A percentile compares a stretch with the other conserved stretches of the same genome.
phyloP scores from a whole-genome alignment of 495 filamentous ascomycete genomes.

The Parathielavia appendiculata region DNA sequence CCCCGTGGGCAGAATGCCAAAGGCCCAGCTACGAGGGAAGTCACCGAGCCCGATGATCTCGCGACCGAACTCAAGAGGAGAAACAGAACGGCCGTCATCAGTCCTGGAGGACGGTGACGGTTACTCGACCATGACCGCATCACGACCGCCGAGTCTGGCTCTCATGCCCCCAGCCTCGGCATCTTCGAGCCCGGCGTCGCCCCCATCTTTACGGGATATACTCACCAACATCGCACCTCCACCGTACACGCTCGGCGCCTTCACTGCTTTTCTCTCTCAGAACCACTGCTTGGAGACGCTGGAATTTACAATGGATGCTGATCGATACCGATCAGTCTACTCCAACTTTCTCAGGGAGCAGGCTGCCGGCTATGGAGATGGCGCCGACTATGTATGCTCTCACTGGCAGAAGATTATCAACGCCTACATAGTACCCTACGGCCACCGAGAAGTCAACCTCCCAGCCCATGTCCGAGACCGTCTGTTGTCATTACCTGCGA shows the following conservation, averaged over 20 bases:
- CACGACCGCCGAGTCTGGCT: slow-evolving; percentile 43
- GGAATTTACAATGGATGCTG: slow-evolving; percentile 94
- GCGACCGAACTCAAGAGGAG: slow-evolving; percentile 35
- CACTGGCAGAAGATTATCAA: slow-evolving; percentile 63
- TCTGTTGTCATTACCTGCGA: slow-evolving; percentile 60
- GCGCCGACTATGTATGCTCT: slow-evolving; percentile 66
- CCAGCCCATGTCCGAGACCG: slow-evolving; percentile 78
- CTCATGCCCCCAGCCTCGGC: slow-evolving; percentile 35
- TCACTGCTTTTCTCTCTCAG: slow-evolving; percentile 95
- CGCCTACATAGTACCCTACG: slow-evolving; percentile 73
- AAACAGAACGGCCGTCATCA: slow-evolving; percentile 35
- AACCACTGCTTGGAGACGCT: slow-evolving; percentile 97
- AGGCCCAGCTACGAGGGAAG: slow-evolving; percentile 38
- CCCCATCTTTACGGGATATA: slow-evolving; percentile 81
- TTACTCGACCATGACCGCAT: slow-evolving; percentile 43
- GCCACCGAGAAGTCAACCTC: slow-evolving; percentile 88
- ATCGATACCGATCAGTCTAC: slow-evolving; percentile 79
- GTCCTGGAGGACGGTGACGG: slow-evolving; percentile 40
- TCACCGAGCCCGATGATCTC: slow-evolving; percentile 39
- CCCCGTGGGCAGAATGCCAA: slow-evolving; percentile 41
- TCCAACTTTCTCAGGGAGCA: slow-evolving; percentile 43
- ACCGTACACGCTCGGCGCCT: slow-evolving; percentile 88
- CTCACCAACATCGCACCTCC: slow-evolving; percentile 79
- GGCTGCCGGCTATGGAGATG: slow-evolving; percentile 35
- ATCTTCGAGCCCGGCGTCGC: slow-evolving; percentile 44